Evolutionary conservation across 148 eudicot species (phyloP), one percentile per base, ranked within the genome.

Genomic region (Vaccinium myrtillus): DNA sequence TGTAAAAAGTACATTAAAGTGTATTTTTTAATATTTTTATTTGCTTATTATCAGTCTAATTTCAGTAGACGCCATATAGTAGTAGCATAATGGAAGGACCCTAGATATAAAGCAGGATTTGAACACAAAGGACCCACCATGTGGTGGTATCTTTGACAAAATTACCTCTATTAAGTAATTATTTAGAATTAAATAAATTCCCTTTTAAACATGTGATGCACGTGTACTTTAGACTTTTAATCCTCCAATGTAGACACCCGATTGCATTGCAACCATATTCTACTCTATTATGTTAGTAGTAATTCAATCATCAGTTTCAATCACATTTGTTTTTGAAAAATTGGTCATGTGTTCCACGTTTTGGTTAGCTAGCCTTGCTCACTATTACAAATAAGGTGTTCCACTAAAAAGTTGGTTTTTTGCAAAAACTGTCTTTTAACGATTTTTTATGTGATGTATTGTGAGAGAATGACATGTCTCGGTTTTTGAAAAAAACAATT

Each of bases 71-170:
- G 32, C 32, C 1, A 30, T 30, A 30, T 30, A 30, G 30, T 27
- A 27, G 30, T 30, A 30, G 36, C 36, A 32, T 1, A 36, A 36
- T 36, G 2, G 39, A 2, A 36, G 3, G 39, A 36, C 39, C 36
- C 39, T 36, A 36, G 39, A 36, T 2, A 36, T 43, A 43, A 65
- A 65, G 14, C 70, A 65, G 9, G 70, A 23, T 65, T 65, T 65
- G 30, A 65, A 65, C 70, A 65, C 30, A 2, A 65, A 65, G 70
- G 70, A 65, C 70, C 70, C 70, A 65, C 70, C 70, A 65, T 23
- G 70, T 65, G 70, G 10, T 1, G 30, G 14, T 10, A 30, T 23
- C 70, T 65, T 65, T 65, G 70, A 65, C 32, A 23, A 65, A n/a
- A 65, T 65, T 23, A n/a, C 70, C 70, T 5, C 4, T 6, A 36